phyloP scores from a whole-genome alignment of 1,139 yeast genomes.

The Debaryomyces subglobosus region DNA sequence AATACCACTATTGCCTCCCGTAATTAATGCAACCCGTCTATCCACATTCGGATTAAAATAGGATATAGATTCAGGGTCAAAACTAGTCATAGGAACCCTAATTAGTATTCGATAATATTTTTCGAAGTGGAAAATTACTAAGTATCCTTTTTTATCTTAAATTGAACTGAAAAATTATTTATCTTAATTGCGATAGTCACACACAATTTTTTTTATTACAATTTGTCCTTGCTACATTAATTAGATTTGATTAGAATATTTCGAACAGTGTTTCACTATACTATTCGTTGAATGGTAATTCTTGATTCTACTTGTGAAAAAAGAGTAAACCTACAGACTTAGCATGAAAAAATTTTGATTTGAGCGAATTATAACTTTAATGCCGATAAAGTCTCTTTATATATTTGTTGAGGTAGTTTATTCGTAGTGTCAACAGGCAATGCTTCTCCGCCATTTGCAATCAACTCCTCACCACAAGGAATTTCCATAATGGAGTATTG shows the following conservation, averaged over 20 bases:
- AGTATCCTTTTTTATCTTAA: background rate
- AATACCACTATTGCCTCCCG: conserved; percentile 51
- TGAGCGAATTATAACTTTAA: background rate
- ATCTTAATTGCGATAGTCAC: background rate
- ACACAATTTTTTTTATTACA: background rate
- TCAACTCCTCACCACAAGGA: conserved; percentile 52
- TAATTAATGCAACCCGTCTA: conserved; percentile 43
- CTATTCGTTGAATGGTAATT: too few relatives aligned
- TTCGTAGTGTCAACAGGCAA: conserved; percentile 43
- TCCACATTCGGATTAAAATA: conserved; percentile 37
- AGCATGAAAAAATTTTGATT: background rate
- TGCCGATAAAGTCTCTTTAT: conserved; percentile 14
- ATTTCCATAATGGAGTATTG: conserved; percentile 77
- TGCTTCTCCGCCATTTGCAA: conserved; percentile 41
- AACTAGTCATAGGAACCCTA: conserved; percentile 1
- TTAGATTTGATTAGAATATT: background rate
- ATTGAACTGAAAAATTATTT: background rate
- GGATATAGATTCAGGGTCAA: conserved; percentile 32
- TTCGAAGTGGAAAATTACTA: background rate
- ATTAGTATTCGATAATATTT: background rate
- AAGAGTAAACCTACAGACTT: background rate
- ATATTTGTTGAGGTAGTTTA: conserved; percentile 41
- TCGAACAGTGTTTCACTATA: background rate
- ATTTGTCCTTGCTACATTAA: background rate
- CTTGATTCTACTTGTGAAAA: background rate